phyloP scores from a whole-genome alignment of 805 yeast species.

The Wickerhamomyces hampshirensis region DNA sequence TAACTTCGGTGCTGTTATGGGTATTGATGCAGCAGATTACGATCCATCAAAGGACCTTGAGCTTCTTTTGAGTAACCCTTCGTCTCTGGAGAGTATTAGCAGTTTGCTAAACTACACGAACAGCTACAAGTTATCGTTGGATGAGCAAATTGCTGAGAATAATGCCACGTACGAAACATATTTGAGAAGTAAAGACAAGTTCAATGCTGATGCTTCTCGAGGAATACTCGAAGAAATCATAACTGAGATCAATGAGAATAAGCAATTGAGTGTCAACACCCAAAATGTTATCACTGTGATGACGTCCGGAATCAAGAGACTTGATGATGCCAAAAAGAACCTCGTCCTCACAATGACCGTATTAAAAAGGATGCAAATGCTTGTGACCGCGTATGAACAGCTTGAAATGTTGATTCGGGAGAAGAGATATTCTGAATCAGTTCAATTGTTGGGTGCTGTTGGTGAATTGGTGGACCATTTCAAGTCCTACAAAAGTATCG shows the following conservation, averaged over 20 bases:
- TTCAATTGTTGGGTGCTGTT: conserved; percentile 62
- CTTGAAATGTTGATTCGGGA: conserved; percentile 43
- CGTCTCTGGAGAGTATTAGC: conserved; percentile 46
- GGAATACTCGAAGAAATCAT: conserved; percentile 32
- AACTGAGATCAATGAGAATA: conserved; percentile 41
- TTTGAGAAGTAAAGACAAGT: no score
- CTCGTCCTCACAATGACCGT: conserved; percentile 81
- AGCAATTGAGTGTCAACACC: conserved; percentile 46
- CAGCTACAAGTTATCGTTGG: conserved; percentile 45
- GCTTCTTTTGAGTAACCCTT: conserved; percentile 46
- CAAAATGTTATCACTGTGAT: conserved; percentile 59
- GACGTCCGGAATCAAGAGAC: conserved; percentile 70
- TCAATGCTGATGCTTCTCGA: no score
- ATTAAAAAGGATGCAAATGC: conserved; percentile 81
- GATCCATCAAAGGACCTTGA: conserved; percentile 51
- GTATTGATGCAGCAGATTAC: conserved; percentile 36
- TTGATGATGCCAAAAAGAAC: conserved; percentile 82
- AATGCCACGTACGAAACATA: conserved; percentile 29
- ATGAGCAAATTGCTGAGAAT: conserved; percentile 36
- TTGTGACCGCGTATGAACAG: conserved; percentile 67
- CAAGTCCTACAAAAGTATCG: conserved; percentile 76
- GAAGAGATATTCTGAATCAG: conserved; percentile 49
- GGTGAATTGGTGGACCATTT: conserved; percentile 68
- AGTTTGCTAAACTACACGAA: conserved; percentile 45
- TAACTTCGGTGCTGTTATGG: neutral